Evolutionary conservation across 352 stramenopile species (phyloP).

Genomic region (Phytophthora multivora): DNA sequence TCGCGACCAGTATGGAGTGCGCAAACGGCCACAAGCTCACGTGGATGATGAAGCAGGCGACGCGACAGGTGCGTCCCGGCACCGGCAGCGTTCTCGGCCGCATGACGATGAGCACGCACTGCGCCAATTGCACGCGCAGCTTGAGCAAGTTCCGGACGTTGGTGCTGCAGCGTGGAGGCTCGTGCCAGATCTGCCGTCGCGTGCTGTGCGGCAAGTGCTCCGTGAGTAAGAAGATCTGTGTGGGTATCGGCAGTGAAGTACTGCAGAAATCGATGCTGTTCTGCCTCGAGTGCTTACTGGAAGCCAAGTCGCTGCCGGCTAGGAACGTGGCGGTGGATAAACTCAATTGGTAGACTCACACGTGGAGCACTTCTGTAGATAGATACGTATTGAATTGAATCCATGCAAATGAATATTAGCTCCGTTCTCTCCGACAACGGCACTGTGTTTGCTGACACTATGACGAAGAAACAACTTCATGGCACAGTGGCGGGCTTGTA

Average conservation of each 20-base stretch:
- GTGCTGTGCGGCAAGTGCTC: conserved; percentile 45
- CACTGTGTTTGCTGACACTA: background rate
- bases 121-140: conserved; percentile 38
- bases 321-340: conserved; percentile 30
- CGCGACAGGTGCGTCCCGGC: conserved; percentile 17
- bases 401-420: conserved; percentile 17
- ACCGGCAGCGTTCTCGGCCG: conserved; percentile 16
- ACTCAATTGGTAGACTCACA: conserved; percentile 26
- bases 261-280: conserved; percentile 42
- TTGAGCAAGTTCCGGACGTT: conserved; percentile 40
- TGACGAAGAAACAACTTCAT: too few relatives aligned
- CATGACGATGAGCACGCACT: conserved; percentile 27
- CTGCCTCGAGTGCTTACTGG: conserved; percentile 46
- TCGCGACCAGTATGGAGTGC: conserved; percentile 42
- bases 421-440: background rate
- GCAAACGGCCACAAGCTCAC: conserved; percentile 46
- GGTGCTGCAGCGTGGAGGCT: conserved; percentile 30
- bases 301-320: conserved; percentile 44
- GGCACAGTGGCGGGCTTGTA: too few relatives aligned
- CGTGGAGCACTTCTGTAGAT: conserved; percentile 12
- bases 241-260: conserved; percentile 31
- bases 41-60: conserved; percentile 42
- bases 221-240: conserved; percentile 45
- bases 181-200: conserved; percentile 44
- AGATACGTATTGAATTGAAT: conserved; percentile 28